These are phyloP conservation scores for Leccinellum luteum DNA, from an alignment of 768 basidiomycete species.

Conservation along the genomic window DNA sequence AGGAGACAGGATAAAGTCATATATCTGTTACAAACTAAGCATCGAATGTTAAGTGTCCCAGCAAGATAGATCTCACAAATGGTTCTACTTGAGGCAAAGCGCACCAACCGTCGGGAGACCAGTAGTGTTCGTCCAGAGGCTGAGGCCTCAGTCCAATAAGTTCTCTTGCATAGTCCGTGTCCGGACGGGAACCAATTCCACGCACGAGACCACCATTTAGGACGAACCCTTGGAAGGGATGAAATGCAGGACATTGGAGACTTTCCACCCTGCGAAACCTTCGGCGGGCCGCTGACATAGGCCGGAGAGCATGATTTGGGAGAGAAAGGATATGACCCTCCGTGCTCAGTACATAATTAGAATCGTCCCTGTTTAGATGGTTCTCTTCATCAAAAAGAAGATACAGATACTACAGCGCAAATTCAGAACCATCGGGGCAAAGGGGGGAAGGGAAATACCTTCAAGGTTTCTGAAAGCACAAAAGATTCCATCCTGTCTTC, in stretches of 20 bases:
- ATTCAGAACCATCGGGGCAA: background rate
- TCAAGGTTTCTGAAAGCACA: constrained; percentile 88
- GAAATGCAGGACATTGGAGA: constrained; percentile 75
- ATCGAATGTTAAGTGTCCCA: constrained; percentile 1
- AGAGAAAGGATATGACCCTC: constrained; percentile 89
- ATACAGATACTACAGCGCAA: constrained; percentile 72
- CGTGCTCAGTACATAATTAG: constrained; percentile 90
- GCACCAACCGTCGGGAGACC: constrained; percentile 76
- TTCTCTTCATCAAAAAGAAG: constrained; percentile 89
- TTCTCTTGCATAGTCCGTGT: constrained; percentile 78
- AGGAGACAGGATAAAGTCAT: constrained; percentile 76
- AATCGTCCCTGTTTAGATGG: constrained; percentile 67
- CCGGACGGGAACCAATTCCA: constrained; percentile 69
- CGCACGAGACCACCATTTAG: constrained; percentile 46
- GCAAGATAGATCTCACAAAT: constrained; percentile 50
- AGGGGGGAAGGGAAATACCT: constrained; percentile 44
- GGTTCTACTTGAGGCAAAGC: constrained; percentile 62
- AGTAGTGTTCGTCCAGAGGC: constrained; percentile 50
- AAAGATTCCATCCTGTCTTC: constrained; percentile 99
- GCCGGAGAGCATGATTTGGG: constrained; percentile 50
- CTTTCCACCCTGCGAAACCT: constrained; percentile 60
- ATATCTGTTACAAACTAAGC: constrained; percentile 48
- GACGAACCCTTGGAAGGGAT: constrained; percentile 37
- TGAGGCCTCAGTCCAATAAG: constrained; percentile 56
- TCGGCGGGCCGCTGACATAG: constrained; percentile 56